Conservation (phyloP, 441 rosid genomes). For the Pelargonium australe region DNA sequence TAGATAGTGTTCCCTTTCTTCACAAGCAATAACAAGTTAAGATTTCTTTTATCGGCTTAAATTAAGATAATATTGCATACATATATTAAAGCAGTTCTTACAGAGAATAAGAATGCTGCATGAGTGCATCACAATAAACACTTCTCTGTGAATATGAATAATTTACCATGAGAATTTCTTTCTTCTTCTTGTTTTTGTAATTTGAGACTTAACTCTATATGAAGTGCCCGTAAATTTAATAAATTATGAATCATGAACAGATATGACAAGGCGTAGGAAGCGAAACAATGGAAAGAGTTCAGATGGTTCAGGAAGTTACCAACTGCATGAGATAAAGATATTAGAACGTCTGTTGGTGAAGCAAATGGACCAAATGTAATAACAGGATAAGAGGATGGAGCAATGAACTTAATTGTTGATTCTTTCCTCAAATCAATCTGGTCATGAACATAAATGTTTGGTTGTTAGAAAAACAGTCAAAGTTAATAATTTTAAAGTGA, state of each 20-base stretch:
- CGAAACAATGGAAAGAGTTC: conserved; percentile 9
- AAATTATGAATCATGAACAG: neutral
- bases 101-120: neutral
- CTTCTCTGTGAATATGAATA: neutral
- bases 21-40: neutral
- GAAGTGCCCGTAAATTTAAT: neutral
- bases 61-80: neutral
- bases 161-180: neutral
- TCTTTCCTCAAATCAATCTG: conserved; percentile 87
- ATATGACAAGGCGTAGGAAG: neutral
- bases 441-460: conserved; percentile 20
- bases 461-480: conserved; percentile 12
- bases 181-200: no score
- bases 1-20: neutral
- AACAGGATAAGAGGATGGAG: conserved; percentile 64
- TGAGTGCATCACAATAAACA: neutral
- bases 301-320: conserved; percentile 39
- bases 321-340: conserved; percentile 69
- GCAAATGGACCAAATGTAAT: conserved; percentile 85
- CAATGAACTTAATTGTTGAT: conserved; percentile 41
- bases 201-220: no score
- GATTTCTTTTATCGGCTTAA: no score
- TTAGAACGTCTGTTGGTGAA: conserved; percentile 65
- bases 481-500: neutral
- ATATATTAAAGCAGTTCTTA: neutral